Evolutionary conservation across 1,139 yeast species (phyloP).

Genomic region (Yamadazyma dendronema): DNA sequence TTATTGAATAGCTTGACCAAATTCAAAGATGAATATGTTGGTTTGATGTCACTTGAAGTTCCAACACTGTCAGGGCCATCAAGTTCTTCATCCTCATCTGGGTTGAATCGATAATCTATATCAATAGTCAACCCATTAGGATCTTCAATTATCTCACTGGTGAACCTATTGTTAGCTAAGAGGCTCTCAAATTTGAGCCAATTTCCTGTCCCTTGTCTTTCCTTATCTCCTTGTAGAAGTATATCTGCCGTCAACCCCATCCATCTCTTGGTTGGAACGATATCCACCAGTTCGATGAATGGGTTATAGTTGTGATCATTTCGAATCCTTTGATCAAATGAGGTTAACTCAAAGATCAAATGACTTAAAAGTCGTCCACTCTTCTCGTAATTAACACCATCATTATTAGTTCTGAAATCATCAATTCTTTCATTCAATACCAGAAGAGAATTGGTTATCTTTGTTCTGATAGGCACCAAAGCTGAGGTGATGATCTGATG

Average conservation of each 20-base stretch:
- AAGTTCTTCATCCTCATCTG: conserved; percentile 1
- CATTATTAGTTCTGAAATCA: conserved; percentile 12
- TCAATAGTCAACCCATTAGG: conserved; percentile 62
- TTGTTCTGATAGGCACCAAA: conserved; percentile 49
- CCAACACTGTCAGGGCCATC: background rate
- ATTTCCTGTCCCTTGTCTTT: conserved; percentile 29
- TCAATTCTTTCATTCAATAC: conserved; percentile 29
- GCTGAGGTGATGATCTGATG: conserved; percentile 57
- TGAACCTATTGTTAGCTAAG: conserved; percentile 56
- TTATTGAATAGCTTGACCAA: conserved; percentile 63
- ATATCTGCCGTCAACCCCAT: conserved; percentile 59
- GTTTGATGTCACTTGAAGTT: conserved; percentile 35
- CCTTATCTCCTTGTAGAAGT: conserved; percentile 40
- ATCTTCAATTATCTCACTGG: conserved; percentile 51
- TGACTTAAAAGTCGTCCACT: conserved; percentile 58
- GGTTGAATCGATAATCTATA: conserved; percentile 44
- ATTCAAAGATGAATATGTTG: conserved; percentile 67
- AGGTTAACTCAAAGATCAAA: conserved; percentile 55
- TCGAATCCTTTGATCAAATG: conserved; percentile 57
- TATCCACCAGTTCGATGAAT: conserved; percentile 23
- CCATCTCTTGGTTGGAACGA: conserved; percentile 43
- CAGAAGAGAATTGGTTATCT: conserved; percentile 33
- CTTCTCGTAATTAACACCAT: conserved; percentile 28
- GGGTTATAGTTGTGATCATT: conserved; percentile 58
- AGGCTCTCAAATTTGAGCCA: conserved; percentile 71